Evolutionary conservation across 2,329 filamentous ascomycete genomes (phyloP).

Genomic region (Penicillium sp.): DNA sequence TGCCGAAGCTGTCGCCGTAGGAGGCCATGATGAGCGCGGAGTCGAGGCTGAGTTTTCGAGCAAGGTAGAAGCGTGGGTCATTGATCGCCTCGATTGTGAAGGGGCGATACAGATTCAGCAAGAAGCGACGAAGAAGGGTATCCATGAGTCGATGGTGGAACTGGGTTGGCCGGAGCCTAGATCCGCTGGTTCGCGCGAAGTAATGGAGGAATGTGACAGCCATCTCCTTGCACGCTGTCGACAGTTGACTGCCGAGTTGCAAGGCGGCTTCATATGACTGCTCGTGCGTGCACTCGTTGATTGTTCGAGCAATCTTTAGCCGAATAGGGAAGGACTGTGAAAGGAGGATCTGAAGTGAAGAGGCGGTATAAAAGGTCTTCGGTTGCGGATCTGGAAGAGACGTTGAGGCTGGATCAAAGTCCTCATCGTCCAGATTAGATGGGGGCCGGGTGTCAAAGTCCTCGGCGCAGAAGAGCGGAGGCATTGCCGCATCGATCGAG

Average conservation of each 20-base stretch:
- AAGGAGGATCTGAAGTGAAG: slow-evolving; percentile 18
- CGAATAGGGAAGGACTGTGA: slow-evolving; percentile 12
- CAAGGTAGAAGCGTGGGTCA: slow-evolving; percentile 19
- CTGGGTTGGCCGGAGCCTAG: slow-evolving; percentile 3
- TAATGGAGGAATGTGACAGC: slow-evolving; percentile 3
- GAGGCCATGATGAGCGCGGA: slow-evolving; percentile 15
- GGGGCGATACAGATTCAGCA: slow-evolving; percentile 17
- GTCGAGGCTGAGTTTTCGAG: slow-evolving; percentile 19
- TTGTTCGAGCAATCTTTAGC: slow-evolving; percentile 9
- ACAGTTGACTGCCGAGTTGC: slow-evolving; percentile 12
- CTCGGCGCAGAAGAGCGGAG: slow-evolving; percentile 12
- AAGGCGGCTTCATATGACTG: slow-evolving; percentile 17
- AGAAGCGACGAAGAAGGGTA: slow-evolving; percentile 13
- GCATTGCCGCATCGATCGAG: slow-evolving; percentile 21
- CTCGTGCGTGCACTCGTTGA: slow-evolving; percentile 14
- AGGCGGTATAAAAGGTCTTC: slow-evolving; percentile 10
- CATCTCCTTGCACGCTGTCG: slow-evolving; percentile 16
- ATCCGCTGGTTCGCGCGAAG: background rate
- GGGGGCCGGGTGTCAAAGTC: slow-evolving; percentile 20
- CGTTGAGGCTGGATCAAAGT: slow-evolving; percentile 11
- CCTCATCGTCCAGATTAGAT: slow-evolving; percentile 20
- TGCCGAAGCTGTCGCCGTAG: slow-evolving; percentile 5
- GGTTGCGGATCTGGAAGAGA: slow-evolving; percentile 6
- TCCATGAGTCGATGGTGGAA: slow-evolving; percentile 19
- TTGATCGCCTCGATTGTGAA: slow-evolving; percentile 15